Base-by-base conservation (phyloP, 2,329 filamentous ascomycete genomes). In the Fusarium torulosum region DNA sequence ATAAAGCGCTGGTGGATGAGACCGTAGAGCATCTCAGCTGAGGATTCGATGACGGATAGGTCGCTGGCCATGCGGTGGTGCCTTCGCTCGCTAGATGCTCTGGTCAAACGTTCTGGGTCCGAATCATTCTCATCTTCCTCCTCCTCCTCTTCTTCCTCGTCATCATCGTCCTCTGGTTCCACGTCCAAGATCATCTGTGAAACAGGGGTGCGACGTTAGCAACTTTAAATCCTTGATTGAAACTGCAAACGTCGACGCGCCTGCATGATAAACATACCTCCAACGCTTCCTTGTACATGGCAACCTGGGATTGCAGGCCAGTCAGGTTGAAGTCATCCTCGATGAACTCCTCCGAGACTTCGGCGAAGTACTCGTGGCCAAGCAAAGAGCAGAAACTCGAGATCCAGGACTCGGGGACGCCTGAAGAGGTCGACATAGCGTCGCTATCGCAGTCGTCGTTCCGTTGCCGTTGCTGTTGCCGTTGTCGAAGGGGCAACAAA, bases 271-370 rank as follows among this genome's bases (percentile, higher is more conserved):
- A 35, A 65, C 75, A 51, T 80, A 90, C 88, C 84, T 99, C 96
- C 67, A 99, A 83, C 14, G 96, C 96, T 81, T 99, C 96, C 81
- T 98, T 99, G 80, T 99, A 99, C 92, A 97, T 97, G 68, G 93
- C 91, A 52, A 99, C 96, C 81, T 98, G 95, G 62, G 90, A 92
- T 80, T 97, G 94, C 75, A 99, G 85, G 49, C 96, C 96, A 1
- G 96, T 99, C 69, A 99, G 85, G 80, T 99, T 99, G 85, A 99
- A 99, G 80, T 99, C 96, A 88, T 99, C 96, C 80, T 99, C 96
- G 77, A 99, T 98, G 75, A 99, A 99, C 76, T 99, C 96, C 81
- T 99, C 96, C 44, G 93, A 96, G 50, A 99, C 95, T 83, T 99
- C 96, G 66, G 96, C 96, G 80, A 99, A 99, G 83, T 98, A 99